Base-by-base conservation (phyloP, 768 basidiomycete species). In the Boletus vinaceobasis region DNA sequence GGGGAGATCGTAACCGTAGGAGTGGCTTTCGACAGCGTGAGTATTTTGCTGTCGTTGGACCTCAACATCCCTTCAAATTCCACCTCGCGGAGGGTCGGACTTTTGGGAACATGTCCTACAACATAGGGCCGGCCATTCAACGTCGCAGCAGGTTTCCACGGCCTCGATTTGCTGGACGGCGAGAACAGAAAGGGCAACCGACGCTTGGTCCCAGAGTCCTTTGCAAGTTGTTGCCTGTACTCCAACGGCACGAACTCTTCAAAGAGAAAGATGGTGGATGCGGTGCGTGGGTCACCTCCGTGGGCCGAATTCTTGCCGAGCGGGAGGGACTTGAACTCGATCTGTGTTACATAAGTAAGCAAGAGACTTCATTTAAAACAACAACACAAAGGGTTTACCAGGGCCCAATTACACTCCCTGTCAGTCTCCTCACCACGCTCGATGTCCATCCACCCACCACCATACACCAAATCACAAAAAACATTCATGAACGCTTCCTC, bases 231-330 rank as follows among this genome's bases (percentile, higher is more conserved):
- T 43, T 89, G 84, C 5, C 90, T 78, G 63, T 93, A 93, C 66
- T 93, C 94, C 37, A 82, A 73, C 0, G 95, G 96, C 4, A 99
- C 93, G 52, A 92, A 90, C 70, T 98, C 97, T 71, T 99, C 94
- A 59, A 93, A 95, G 7, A 98, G 73, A 49, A 97, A 80, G 45
- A 92, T 81, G 0, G 85, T 80, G 0, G 83, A 77, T 1, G 84
- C 75, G 1, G 82, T 87, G n/a, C 93, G 80, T 0, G 90, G 90
- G 65, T 94, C 90, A 2, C 62, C 57, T 5, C 65, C 65, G 3
- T 47, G 55, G 38, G 63, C 1, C 14, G 56, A n/a, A 5, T 27
- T 39, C 43, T 61, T 63, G 44, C 67, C 50, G 59, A 79, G 32
- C 45, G 90, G 85, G 2, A 88, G 75, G 0, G 91, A 84, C 63